Base-by-base conservation (phyloP, 2,329 filamentous ascomycete genomes). In the Hymenoscyphus fraxineus region DNA sequence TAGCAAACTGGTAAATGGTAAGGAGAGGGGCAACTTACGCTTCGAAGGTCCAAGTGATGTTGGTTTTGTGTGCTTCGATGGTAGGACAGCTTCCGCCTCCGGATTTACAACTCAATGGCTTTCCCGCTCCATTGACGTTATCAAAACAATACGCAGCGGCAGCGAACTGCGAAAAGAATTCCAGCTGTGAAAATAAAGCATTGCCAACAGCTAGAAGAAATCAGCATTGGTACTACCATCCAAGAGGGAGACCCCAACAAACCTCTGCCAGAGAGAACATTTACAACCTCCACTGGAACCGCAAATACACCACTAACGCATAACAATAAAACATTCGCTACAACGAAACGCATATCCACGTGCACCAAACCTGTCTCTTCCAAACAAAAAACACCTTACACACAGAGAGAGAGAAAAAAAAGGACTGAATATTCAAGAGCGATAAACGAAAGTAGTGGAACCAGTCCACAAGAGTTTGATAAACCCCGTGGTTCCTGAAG, bases 111-210 rank as follows among this genome's bases (percentile, higher is more conserved):
- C 65, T 44, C 7, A 73, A 44, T 2, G 62, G 64, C 15, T 60
- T 65, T 12, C 63, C 58, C 16, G 59, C 61, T 2, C 66, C 64
- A 19, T 67, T 61, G 62, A 72, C 70, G 41, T 69, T 69, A 4
- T 44, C 51, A 40, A 55, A 66, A 61, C 71, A 73, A 41, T 74
- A 74, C 10, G 70, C 67, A n/a, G 72, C 70, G 5, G 65, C 65
- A n/a, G 71, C 66, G 58, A 70, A 72, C 64, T 73, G 64, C 4
- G 70, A 59, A n/a, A 72, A 69, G 4, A 67, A 58, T 22, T 61
- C 47, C 54, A 72, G 68, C 22, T 66, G 56, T 39, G 64, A 19
- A 54, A 72, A 59, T 19, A 64, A 44, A 10, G n/a, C 35, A n/a
- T 41, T 12, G 16, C 22, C 19, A 51, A 63, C 58, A n/a, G 54